These are phyloP conservation scores for Calvatia gigantea DNA, from an alignment of 768 basidiomycete genomes.

Conservation along the genomic window DNA sequence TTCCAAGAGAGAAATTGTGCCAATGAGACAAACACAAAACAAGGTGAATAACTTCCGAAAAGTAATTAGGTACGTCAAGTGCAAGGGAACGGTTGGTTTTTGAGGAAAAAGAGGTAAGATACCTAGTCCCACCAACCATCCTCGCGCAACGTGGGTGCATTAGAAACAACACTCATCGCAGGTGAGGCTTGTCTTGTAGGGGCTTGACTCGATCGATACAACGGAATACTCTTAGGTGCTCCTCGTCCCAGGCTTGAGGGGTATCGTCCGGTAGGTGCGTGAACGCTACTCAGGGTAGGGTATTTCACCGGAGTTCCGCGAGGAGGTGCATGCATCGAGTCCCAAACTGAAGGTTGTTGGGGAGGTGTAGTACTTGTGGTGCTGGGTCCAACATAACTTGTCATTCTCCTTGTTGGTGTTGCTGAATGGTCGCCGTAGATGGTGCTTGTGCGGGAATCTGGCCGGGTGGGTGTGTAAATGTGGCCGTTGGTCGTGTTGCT, in stretches of 20 bases:
- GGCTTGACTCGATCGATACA: constrained; percentile 20
- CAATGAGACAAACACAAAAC: constrained; percentile 7
- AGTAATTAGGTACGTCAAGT: constrained; percentile 6
- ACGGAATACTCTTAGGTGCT: constrained; percentile 30
- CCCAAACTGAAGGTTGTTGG: constrained; percentile 60
- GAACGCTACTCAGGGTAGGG: constrained; percentile 22
- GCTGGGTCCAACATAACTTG: constrained; percentile 23
- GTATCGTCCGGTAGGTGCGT: constrained; percentile 34
- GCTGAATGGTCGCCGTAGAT: constrained; percentile 47
- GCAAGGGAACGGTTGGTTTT: constrained; percentile 13
- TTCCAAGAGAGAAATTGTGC: constrained; percentile 14
- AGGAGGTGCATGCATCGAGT: constrained; percentile 59
- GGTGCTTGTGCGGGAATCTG: constrained; percentile 75
- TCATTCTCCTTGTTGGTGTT: constrained; percentile 40
- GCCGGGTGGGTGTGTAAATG: constrained; percentile 48
- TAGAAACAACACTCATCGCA: constrained; percentile 72
- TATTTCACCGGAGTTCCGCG: constrained; percentile 25
- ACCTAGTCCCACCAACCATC: constrained; percentile 78
- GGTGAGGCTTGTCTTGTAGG: constrained; percentile 56
- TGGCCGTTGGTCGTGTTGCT: constrained; percentile 38
- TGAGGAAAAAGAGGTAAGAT: constrained; percentile 11
- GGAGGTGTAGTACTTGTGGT: constrained; percentile 38
- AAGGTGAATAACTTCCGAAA: constrained; percentile 2
- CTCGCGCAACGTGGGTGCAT: constrained; percentile 62
- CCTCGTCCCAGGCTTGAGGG: constrained; percentile 28